Base-by-base conservation (phyloP, 768 basidiomycete genomes). In the Gymnopilus junonius region DNA sequence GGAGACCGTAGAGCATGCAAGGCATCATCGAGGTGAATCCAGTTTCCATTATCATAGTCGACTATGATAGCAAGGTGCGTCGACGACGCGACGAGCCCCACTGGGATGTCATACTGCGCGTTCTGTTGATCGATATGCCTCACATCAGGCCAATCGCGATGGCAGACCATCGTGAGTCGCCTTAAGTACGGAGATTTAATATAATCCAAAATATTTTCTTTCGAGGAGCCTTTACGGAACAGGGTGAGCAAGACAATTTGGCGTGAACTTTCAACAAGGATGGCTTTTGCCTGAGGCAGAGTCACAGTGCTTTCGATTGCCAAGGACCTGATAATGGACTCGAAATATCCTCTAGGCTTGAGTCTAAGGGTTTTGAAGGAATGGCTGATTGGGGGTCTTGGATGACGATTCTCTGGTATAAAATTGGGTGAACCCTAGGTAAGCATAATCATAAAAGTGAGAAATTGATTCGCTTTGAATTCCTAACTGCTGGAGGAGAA, bases 381-480 rank as follows among this genome's bases (percentile, higher is more conserved):
- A 57, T 48, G n/a, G 69, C 72, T 8, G 70, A 59, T 31, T 55
- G 62, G 4, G 69, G 56, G 40, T 61, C 66, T n/a, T 65, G 71
- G 46, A 75, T 31, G 27, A 73, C 66, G 23, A 76, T 61, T 54
- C 69, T 71, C 59, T 71, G 66, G 48, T 75, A 75, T 17, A 76
- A 62, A 27, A 75, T 71, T 23, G 71, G 74, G 39, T 72, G 67
- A 31, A 75, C 69, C 73, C 74, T 75, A 21, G 10, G 10, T 3
- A 14, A 51, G n/a, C 8, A 25, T n/a, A 17, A 17, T 10, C 40
- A 42, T 20, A 2, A n/a, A 2, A 17, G 8, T 42, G 40, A 42
- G 40, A 2, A 42, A 7, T 42, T 37, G 14, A 37, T 37, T 37
- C 14, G 35, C 8, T 37, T 8, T 37, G 35, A 37, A n/a, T n/a